Conservation (phyloP, 2,329 filamentous ascomycete species). For the Pyrenophora graminea region DNA sequence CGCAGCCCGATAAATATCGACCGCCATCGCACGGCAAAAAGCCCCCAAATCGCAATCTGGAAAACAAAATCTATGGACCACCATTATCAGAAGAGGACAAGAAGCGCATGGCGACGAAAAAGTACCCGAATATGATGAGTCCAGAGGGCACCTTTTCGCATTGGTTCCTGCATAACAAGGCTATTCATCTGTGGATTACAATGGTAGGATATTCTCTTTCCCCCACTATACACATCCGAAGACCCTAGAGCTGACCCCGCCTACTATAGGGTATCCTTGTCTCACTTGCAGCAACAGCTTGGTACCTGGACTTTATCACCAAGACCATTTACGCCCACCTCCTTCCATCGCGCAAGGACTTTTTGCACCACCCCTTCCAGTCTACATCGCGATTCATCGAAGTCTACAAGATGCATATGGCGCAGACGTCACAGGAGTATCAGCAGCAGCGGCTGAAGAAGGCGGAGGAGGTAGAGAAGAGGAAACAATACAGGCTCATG, state of each 20-base stretch:
- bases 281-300: constrained; percentile 71
- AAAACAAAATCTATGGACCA: constrained; percentile 75
- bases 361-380: constrained; percentile 70
- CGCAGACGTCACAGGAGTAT: constrained; percentile 70
- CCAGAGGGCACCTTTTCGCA: constrained; percentile 79
- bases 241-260: constrained; percentile 3
- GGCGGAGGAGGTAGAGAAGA: constrained; percentile 85
- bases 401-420: constrained; percentile 76
- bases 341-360: constrained; percentile 71
- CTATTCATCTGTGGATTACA: constrained; percentile 80
- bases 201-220: constrained; percentile 60
- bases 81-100: constrained; percentile 68
- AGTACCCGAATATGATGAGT: constrained; percentile 90
- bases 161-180: constrained; percentile 78
- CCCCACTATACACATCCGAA: background rate
- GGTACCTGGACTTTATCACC: constrained; percentile 75
- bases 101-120: constrained; percentile 66
- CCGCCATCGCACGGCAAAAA: constrained; percentile 86
- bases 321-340: constrained; percentile 80
- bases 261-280: constrained; percentile 65
- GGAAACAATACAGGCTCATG: constrained; percentile 75
- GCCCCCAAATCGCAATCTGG: constrained; percentile 59
- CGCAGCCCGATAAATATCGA: constrained; percentile 86
- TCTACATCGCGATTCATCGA: constrained; percentile 69
- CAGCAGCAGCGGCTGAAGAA: constrained; percentile 72